Base-by-base conservation (phyloP, 192 early-diverging fungal species). In the Coemansia pectinata region DNA sequence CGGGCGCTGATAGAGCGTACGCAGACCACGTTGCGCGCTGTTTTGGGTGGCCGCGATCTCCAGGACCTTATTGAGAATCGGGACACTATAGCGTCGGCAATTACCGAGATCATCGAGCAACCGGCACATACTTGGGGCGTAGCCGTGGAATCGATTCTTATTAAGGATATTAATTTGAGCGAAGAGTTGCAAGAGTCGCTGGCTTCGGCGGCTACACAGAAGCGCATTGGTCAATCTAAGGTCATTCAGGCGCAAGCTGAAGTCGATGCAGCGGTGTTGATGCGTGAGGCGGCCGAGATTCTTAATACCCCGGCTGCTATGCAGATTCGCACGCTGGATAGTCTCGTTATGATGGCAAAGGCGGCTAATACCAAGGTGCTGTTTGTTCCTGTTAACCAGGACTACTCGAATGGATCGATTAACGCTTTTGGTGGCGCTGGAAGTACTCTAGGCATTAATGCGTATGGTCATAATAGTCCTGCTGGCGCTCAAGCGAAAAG, bases 251-350 rank as follows among this genome's bases (percentile, higher is more conserved):
- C 95, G 1, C 69, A 88, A 71, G 94, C 95, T 2, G 91, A 92
- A 68, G 94, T 95, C 15, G 91, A 95, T 65, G 79, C 90, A 42
- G 94, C 95, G 2, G 95, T 93, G 70, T 76, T 97, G 31, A 95
- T 96, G 94, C 88, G 94, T 34, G 91, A 96, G 76, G 94, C 95
- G n/a, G 90, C 95, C 0, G 93, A 96, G 69, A 92, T 96, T 47
- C 78, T 97, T 21, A 95, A 93, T 76, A 90, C 92, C 3, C 91
- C 92, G 12, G 90, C 88, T 0, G 89, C 88, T 2, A 88, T 90
- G 86, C 94, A 97, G 83, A 97, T 97, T 65, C 88, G 95, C 31
- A 96, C 94, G 55, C 78, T 96, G 14, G 94, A 96, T 44, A 97
- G 94, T 17, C 81, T 97, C 83, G 78, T 84, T 11, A 73, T 77